These are phyloP conservation scores for Hymenoscyphus scutula DNA, from an alignment of 2,329 filamentous ascomycete genomes.

Conservation along the genomic window DNA sequence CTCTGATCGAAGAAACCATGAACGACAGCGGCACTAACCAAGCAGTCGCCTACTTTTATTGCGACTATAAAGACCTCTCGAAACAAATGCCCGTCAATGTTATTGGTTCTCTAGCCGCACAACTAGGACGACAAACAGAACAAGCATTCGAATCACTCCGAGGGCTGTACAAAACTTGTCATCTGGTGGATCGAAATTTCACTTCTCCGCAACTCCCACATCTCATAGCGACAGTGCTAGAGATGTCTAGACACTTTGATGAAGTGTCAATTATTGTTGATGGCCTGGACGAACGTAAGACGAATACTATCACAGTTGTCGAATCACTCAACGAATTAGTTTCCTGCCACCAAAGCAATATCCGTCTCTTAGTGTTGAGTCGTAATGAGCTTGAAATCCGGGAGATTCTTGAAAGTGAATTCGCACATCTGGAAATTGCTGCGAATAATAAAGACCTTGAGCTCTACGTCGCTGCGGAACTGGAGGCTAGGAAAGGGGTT, in stretches of 20 bases:
- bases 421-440: slow-evolving; percentile 11
- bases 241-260: background rate
- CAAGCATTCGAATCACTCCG: background rate
- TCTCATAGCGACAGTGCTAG: background rate
- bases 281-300: slow-evolving; percentile 12
- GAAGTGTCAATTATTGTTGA: slow-evolving; percentile 11
- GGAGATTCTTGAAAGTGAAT: background rate
- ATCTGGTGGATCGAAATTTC: background rate
- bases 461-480: slow-evolving; percentile 24
- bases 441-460: slow-evolving; percentile 27
- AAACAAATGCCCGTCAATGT: slow-evolving; percentile 24
- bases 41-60: slow-evolving; percentile 29
- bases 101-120: slow-evolving; percentile 15
- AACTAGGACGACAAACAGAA: slow-evolving; percentile 7
- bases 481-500: slow-evolving; percentile 18
- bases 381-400: slow-evolving; percentile 19
- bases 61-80: slow-evolving; percentile 28
- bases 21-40: background rate
- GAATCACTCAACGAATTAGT: slow-evolving; percentile 4
- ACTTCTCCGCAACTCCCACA: background rate
- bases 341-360: background rate
- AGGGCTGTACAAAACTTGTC: background rate
- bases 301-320: background rate
- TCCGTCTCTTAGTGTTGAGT: background rate
- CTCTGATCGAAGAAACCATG: slow-evolving; percentile 14